Conservation (phyloP, 768 basidiomycete genomes). For the Tricholoma matsutake region DNA sequence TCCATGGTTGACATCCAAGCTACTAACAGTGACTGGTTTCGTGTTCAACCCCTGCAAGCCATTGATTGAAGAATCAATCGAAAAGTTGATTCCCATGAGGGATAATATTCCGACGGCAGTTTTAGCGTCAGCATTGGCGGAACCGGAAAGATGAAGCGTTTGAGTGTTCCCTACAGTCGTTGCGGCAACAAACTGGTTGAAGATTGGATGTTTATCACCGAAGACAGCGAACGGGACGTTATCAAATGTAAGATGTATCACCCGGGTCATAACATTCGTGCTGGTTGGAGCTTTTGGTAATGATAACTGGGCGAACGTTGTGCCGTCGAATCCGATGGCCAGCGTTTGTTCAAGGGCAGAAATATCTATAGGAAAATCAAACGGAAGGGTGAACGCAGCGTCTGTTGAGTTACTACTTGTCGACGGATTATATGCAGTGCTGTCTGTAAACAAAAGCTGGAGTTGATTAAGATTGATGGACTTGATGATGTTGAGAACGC, state of each 20-base stretch:
- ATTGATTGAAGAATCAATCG: constrained; percentile 53
- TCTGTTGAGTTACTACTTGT: constrained; percentile 59
- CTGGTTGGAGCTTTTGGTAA: constrained; percentile 54
- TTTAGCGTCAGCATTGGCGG: constrained; percentile 51
- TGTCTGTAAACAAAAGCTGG: constrained; percentile 53
- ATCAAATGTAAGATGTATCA: constrained; percentile 58
- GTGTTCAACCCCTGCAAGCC: constrained; percentile 65
- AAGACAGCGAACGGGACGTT: constrained; percentile 60
- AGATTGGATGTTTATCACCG: constrained; percentile 43
- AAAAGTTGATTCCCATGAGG: constrained; percentile 54
- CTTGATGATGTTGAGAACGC: constrained; percentile 59
- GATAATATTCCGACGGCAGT: constrained; percentile 67
- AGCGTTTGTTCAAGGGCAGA: constrained; percentile 58
- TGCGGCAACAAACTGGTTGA: constrained; percentile 59
- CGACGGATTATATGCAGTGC: constrained; percentile 53
- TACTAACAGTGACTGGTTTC: constrained; percentile 51
- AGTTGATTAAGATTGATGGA: constrained; percentile 60
- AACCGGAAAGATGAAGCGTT: constrained; percentile 51
- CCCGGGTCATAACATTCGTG: constrained; percentile 60
- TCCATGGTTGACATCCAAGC: constrained; percentile 66
- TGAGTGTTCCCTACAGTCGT: constrained; percentile 49
- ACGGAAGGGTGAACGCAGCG: constrained; percentile 65
- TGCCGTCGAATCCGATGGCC: constrained; percentile 46
- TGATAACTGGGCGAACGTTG: constrained; percentile 55
- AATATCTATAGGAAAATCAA: constrained; percentile 69